Conservation (phyloP, 2,329 filamentous ascomycete genomes). For the Fusarium penzigii region DNA sequence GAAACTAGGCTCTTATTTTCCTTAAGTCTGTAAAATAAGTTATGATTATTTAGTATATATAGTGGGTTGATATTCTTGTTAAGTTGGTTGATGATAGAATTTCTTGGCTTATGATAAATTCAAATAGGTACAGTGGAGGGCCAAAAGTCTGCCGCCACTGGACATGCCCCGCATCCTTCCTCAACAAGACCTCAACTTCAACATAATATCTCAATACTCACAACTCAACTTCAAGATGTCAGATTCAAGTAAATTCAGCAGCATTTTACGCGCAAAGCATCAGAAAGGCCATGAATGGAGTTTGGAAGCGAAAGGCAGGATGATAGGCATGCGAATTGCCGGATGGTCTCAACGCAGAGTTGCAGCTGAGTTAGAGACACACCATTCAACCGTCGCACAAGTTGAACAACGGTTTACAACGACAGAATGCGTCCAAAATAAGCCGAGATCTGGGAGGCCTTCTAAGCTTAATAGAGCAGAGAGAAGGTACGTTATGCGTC, state of each 20-base stretch:
- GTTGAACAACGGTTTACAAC: not conserved
- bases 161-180: not conserved
- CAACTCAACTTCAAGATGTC: not conserved
- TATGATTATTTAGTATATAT: no score
- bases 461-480: not conserved
- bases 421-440: not conserved
- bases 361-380: not conserved
- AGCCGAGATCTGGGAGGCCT: not conserved
- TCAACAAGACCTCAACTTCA: not conserved
- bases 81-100: no score
- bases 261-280: no score
- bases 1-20: no score
- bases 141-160: not conserved
- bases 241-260: no score
- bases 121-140: not conserved
- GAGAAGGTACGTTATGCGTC: not conserved
- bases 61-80: no score
- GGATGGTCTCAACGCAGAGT: no score
- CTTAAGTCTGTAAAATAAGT: no score
- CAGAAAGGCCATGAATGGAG: no score
- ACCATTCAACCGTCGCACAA: not conserved
- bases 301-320: no score
- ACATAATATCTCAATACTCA: not conserved
- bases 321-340: no score
- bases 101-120: no score